Base-by-base conservation (phyloP, 139 green algal species). In the Penium margaritaceum region DNA sequence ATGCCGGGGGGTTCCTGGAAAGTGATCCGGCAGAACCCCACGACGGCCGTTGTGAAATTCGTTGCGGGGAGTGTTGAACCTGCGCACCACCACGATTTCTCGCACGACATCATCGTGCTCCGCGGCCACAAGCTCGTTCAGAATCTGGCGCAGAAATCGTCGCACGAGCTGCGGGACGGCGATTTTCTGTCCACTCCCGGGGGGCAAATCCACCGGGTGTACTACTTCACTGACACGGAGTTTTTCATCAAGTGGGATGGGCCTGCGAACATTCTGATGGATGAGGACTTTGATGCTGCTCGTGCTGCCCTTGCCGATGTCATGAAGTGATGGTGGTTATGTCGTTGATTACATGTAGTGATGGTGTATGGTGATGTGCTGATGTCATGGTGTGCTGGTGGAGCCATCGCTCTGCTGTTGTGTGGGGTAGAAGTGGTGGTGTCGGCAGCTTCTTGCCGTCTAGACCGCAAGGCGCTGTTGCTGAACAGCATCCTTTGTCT, bases 231-330 rank as follows among this genome's bases (percentile, higher is more conserved):
- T 4, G 61, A 69, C n/a, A 33, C n/a, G 61, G 61, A 69, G 61
- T 69, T 69, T 36, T 69, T 69, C 43, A 33, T 69, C 5, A 33
- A 36, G 5, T 69, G 61, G 61, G 61, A 69, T 30, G 61, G 61
- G 21, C 21, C 21, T 4, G 61, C n/a, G 30, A 30, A 69, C 32
- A 69, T 69, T 36, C 61, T 69, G 24, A 24, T 69, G 39, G 61
- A 69, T 36, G 61, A 69, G 32, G 61, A 69, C 43, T 5, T 69
- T 5, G 19, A 39, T 5, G 4, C 21, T 33, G 61, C 61, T 29
- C 38, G 41, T 24, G 61, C 38, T 5, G 61, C 61, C 5, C 61
- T 69, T n/a, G n/a, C n/a, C n/a, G n/a, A n/a, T n/a, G n/a, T n/a
- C n/a, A n/a, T n/a, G n/a, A n/a, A n/a, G n/a, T n/a, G n/a, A n/a